phyloP scores from a whole-genome alignment of 2,329 filamentous ascomycete genomes.

The Alternaria tenuissima region DNA sequence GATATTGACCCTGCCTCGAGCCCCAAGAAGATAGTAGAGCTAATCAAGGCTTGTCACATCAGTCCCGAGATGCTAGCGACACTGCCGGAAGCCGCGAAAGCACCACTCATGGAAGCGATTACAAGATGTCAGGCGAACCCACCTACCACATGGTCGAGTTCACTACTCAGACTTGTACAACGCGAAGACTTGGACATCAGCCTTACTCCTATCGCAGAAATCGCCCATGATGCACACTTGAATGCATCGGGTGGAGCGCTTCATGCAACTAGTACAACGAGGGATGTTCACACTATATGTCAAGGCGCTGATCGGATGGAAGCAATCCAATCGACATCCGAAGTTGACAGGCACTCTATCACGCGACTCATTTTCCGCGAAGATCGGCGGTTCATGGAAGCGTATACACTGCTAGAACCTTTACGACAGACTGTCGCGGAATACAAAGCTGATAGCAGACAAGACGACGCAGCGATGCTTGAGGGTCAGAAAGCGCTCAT shows the following conservation, averaged over 20 bases:
- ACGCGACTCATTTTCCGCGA: constrained; percentile 90
- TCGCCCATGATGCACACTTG: constrained; percentile 36
- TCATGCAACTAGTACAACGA: constrained; percentile 28
- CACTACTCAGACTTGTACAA: constrained; percentile 77
- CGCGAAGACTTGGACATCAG: constrained; percentile 76
- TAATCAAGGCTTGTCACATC: constrained; percentile 75
- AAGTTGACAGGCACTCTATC: constrained; percentile 81
- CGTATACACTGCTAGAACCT: constrained; percentile 83
- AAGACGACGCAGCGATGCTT: constrained; percentile 85
- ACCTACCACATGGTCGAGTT: constrained; percentile 75
- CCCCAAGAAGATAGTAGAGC: constrained; percentile 72
- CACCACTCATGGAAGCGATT: constrained; percentile 83
- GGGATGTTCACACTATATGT: constrained; percentile 83
- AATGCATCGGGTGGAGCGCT: constrained; percentile 21
- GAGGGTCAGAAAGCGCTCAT: constrained; percentile 93
- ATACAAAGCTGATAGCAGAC: constrained; percentile 75
- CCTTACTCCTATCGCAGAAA: constrained; percentile 27
- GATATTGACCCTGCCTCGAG: constrained; percentile 50
- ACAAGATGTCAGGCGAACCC: constrained; percentile 84
- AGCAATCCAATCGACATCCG: constrained; percentile 78
- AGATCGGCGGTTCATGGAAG: constrained; percentile 88
- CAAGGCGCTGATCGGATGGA: constrained; percentile 69
- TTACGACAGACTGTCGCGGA: constrained; percentile 81
- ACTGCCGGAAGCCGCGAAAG: constrained; percentile 82
- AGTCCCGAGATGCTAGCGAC: constrained; percentile 75